phyloP scores from a whole-genome alignment of 225 moss, liverwort and hornwort species.

The Sphagnum tenellum region DNA sequence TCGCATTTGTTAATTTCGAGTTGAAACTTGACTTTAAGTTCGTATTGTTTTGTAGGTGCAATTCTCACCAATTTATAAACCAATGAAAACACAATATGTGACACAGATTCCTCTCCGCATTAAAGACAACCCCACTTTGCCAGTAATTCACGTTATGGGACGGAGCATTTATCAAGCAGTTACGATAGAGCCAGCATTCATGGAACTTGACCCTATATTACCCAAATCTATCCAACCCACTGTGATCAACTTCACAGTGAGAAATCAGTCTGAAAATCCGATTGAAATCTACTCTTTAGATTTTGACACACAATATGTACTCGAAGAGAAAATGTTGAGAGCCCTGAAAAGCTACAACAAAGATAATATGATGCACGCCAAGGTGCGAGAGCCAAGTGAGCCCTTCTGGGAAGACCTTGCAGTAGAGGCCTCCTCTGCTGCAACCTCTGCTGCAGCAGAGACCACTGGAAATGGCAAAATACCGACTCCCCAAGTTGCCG shows the following conservation, averaged over 20 bases:
- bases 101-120: slow-evolving; percentile 24
- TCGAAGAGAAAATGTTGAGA: slow-evolving; percentile 50
- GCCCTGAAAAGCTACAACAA: slow-evolving; percentile 43
- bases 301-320: slow-evolving; percentile 64
- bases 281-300: slow-evolving; percentile 80
- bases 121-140: slow-evolving; percentile 15
- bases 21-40: no score
- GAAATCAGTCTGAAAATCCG: slow-evolving; percentile 46
- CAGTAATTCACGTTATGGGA: slow-evolving; percentile 62
- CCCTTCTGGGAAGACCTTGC: slow-evolving; percentile 60
- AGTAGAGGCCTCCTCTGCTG: background rate
- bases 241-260: slow-evolving; percentile 18
- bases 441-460: no score
- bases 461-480: no score
- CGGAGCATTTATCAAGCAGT: slow-evolving; percentile 19
- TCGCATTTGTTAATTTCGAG: no score
- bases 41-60: slow-evolving; percentile 11
- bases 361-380: slow-evolving; percentile 43
- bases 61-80: slow-evolving; percentile 35
- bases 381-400: slow-evolving; percentile 54
- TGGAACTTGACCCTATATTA: slow-evolving; percentile 39
- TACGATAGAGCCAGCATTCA: slow-evolving; percentile 13
- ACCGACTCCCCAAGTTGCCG: no score
- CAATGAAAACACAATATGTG: slow-evolving; percentile 32
- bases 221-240: slow-evolving; percentile 16